Conservation (phyloP, 2,329 filamentous ascomycete genomes). For the Dryadomyces quercus-mongolicae region DNA sequence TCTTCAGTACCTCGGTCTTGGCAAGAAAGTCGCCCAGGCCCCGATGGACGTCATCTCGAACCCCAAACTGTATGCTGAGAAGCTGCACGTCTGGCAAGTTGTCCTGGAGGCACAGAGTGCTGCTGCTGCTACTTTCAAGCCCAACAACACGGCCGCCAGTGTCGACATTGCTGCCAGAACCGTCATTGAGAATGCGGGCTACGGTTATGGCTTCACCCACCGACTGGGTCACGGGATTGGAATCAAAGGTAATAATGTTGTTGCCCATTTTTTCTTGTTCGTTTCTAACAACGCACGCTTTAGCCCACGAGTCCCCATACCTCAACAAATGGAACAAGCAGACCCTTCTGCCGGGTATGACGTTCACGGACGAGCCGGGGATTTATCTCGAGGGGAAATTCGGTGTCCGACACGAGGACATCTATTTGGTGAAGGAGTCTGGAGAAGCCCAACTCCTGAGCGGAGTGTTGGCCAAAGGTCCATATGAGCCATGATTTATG, state of each 20-base stretch:
- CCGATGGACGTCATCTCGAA: too few relatives aligned
- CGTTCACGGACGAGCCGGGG: constrained; percentile 51
- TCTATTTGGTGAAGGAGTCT: constrained; percentile 42
- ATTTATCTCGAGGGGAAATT: constrained; percentile 49
- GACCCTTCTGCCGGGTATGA: constrained; percentile 39
- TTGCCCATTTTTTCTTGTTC: not conserved
- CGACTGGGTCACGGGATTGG: constrained; percentile 52
- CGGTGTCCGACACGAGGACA: constrained; percentile 50
- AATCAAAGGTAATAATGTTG: constrained; percentile 33
- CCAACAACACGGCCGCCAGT: constrained; percentile 41
- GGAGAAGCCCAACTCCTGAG: constrained; percentile 43
- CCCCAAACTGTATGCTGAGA: constrained; percentile 26
- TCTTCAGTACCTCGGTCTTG: not conserved
- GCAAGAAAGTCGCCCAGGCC: not conserved
- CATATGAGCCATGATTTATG: constrained; percentile 3
- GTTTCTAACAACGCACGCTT: not conserved
- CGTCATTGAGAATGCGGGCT: constrained; percentile 45
- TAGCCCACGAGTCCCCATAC: constrained; percentile 51
- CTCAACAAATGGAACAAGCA: constrained; percentile 48
- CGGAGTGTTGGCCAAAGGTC: constrained; percentile 2
- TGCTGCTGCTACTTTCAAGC: constrained; percentile 35
- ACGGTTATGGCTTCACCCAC: constrained; percentile 48
- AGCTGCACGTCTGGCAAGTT: constrained; percentile 45
- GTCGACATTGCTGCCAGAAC: constrained; percentile 48
- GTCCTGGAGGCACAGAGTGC: constrained; percentile 50